Conservation (phyloP, 2,329 filamentous ascomycete genomes). For the Zopfia rhizophila region DNA sequence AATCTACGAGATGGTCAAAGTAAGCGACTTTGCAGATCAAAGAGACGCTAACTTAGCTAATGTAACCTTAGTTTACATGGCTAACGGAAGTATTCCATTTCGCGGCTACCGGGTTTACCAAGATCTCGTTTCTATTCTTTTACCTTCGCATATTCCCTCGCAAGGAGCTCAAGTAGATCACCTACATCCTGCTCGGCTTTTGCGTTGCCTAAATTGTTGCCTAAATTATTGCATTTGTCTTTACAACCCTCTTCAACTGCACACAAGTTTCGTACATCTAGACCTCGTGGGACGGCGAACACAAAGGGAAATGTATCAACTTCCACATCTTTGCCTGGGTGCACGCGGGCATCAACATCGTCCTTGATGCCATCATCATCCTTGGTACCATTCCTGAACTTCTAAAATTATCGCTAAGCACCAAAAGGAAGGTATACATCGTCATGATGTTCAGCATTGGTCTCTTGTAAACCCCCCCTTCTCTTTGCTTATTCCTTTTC, state of each 20-base stretch:
- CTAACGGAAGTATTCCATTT: constrained; percentile 43
- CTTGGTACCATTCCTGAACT: too few species aligned
- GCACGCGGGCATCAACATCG: too few species aligned
- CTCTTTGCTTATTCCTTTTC: neutral
- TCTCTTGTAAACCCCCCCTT: constrained; percentile 40
- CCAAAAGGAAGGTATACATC: constrained; percentile 33
- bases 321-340: constrained; percentile 21
- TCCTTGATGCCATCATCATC: too few species aligned
- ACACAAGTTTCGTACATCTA: constrained; percentile 33
- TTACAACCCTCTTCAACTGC: constrained; percentile 35
- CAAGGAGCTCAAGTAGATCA: constrained; percentile 27
- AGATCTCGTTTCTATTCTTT: constrained; percentile 44
- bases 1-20: constrained; percentile 55
- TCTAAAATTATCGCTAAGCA: constrained; percentile 23
- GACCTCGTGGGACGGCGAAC: constrained; percentile 30
- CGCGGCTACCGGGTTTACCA: constrained; percentile 37
- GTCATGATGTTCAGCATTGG: constrained; percentile 39
- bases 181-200: constrained; percentile 38
- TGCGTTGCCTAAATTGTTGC: constrained; percentile 30
- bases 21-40: constrained; percentile 3
- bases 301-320: constrained; percentile 38
- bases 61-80: constrained; percentile 27
- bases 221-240: constrained; percentile 31
- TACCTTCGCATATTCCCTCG: constrained; percentile 45
- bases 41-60: constrained; percentile 3